A percentile compares a stretch with the other conserved stretches of the same genome.
phyloP scores from a whole-genome alignment of 2,329 filamentous ascomycete genomes.

The Cladophialophora yegresii region DNA sequence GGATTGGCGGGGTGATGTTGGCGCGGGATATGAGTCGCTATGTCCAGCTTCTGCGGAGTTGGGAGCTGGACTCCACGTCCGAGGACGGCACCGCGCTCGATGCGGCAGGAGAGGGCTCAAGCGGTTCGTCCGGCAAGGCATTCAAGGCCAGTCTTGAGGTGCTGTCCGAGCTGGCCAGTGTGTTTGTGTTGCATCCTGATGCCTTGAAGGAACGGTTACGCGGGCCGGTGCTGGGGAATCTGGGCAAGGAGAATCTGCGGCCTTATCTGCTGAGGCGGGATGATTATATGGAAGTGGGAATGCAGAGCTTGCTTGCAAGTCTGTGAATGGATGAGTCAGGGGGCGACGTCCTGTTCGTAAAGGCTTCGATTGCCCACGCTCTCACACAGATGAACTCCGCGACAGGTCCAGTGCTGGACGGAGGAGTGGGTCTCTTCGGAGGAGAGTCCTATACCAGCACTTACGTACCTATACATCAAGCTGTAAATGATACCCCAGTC shows the following conservation, averaged over 20 bases:
- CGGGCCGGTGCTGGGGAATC: slow-evolving; percentile 42
- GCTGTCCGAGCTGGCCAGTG: slow-evolving; percentile 85
- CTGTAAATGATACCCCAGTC: background rate
- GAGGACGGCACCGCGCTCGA: background rate
- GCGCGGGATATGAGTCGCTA: slow-evolving; percentile 96
- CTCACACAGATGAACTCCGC: background rate
- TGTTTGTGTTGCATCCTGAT: slow-evolving; percentile 90
- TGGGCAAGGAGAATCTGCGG: slow-evolving; percentile 68
- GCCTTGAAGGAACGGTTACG: slow-evolving; percentile 66
- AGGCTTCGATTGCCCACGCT: background rate
- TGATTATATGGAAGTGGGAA: slow-evolving; percentile 75
- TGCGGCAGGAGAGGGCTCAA: background rate
- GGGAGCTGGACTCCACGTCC: slow-evolving; percentile 66
- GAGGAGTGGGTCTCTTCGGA: background rate
- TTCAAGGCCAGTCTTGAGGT: slow-evolving; percentile 74
- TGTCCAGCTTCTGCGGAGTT: slow-evolving; percentile 78
- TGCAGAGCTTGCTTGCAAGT: slow-evolving; percentile 74
- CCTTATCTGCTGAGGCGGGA: slow-evolving; percentile 83
- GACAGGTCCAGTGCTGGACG: background rate
- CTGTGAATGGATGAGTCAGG: background rate
- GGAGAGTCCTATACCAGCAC: background rate
- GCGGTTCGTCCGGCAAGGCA: slow-evolving; percentile 43
- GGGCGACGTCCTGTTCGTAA: background rate
- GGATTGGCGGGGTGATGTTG: slow-evolving; percentile 90
- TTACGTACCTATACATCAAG: background rate